Conservation (phyloP, 345 rosid genomes). For the Sonneratia alba region DNA sequence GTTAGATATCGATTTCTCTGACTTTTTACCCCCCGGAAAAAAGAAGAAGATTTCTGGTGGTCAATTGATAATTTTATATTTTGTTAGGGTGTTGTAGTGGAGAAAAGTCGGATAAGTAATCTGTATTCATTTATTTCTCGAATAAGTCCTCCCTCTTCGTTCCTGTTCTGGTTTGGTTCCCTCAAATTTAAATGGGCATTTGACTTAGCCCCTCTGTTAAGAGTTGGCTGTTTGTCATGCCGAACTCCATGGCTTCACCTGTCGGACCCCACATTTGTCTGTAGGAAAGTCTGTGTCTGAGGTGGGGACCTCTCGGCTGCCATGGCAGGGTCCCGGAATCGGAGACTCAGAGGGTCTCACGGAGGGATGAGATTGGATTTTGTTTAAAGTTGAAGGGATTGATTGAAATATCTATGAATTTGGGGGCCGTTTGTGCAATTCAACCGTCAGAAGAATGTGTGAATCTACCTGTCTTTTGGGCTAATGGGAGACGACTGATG, state of each 20-base stretch:
- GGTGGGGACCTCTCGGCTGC: too few relatives aligned
- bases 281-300: too few relatives aligned
- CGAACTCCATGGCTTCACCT: not conserved
- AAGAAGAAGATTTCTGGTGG: too few relatives aligned
- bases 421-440: not conserved
- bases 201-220: too few relatives aligned
- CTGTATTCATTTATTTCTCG: not conserved
- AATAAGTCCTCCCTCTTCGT: not conserved
- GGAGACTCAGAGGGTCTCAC: not conserved
- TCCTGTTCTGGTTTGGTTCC: too few relatives aligned
- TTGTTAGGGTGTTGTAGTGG: not conserved
- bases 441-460: too few relatives aligned
- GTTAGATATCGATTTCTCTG: conserved; percentile 13
- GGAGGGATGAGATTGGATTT: not conserved
- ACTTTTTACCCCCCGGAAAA: not conserved
- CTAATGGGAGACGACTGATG: not conserved
- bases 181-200: too few relatives aligned
- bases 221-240: too few relatives aligned
- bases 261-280: not conserved
- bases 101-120: not conserved
- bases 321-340: not conserved
- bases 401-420: not conserved
- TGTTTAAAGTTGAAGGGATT: not conserved
- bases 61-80: not conserved
- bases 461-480: not conserved